A percentile compares a stretch with the other conserved stretches of the same genome.
Conservation (phyloP, 371 early-diverging fungal genomes). For the Mucor sp. region DNA sequence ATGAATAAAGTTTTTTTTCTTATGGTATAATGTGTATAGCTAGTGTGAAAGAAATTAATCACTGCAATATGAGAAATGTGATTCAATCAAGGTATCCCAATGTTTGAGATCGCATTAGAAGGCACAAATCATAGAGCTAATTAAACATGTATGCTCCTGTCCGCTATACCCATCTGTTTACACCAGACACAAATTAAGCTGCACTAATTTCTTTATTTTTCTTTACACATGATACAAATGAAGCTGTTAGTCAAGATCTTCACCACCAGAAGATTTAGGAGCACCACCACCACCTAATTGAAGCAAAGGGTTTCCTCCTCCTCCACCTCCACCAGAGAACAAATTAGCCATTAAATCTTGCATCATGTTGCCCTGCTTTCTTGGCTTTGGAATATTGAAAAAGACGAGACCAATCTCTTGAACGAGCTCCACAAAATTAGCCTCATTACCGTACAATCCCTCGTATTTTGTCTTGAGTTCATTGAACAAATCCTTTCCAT, state of each 20-base stretch:
- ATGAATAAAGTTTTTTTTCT: too few relatives aligned
- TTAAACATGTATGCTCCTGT: too few relatives aligned
- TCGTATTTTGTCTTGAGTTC: slow-evolving; percentile 60
- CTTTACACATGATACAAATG: background rate
- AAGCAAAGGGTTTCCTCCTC: slow-evolving; percentile 5
- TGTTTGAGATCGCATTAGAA: too few relatives aligned
- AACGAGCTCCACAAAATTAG: slow-evolving; percentile 54
- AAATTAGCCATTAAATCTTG: slow-evolving; percentile 75
- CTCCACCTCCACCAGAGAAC: slow-evolving; percentile 47
- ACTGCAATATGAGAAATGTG: too few relatives aligned
- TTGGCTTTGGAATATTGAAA: slow-evolving; percentile 68
- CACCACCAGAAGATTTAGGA: slow-evolving; percentile 7
- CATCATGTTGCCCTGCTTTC: slow-evolving; percentile 68
- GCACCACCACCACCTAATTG: slow-evolving; percentile 7
- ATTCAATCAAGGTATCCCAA: too few relatives aligned
- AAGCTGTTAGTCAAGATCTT: slow-evolving; percentile 6
- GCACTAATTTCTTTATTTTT: too few relatives aligned
- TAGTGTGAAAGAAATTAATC: too few relatives aligned
- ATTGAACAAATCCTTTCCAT: slow-evolving; percentile 61
- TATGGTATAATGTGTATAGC: too few relatives aligned
- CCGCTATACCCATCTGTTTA: too few relatives aligned
- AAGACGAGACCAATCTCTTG: slow-evolving; percentile 68
- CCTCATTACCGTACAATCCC: slow-evolving; percentile 36
- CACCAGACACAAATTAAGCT: too few relatives aligned
- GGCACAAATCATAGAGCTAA: too few relatives aligned